Conservation (phyloP, 352 stramenopile species). For the Phytophthora vignae region DNA sequence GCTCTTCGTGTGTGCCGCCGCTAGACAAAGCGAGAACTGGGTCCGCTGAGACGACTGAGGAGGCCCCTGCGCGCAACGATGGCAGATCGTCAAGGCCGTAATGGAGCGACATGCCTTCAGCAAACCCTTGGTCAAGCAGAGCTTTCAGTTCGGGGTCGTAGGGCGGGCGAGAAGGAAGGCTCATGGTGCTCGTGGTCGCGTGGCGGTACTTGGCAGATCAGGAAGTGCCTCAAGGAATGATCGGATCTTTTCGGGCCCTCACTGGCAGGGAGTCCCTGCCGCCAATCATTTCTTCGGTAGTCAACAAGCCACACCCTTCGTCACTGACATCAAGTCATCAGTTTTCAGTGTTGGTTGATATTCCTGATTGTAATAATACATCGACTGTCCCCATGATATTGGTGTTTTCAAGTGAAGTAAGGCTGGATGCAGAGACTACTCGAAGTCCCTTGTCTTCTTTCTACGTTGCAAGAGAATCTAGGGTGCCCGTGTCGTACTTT, state of each 20-base stretch:
- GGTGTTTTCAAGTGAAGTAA: neutral
- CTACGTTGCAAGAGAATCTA: conserved; percentile 6
- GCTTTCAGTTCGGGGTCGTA: conserved; percentile 31
- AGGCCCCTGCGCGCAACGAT: conserved; percentile 15
- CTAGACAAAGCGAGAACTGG: conserved; percentile 4
- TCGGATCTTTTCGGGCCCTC: no score
- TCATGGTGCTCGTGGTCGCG: conserved; percentile 4
- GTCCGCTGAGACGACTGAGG: conserved; percentile 12
- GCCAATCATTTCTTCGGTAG: no score
- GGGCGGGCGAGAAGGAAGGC: conserved; percentile 16
- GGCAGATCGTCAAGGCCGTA: conserved; percentile 15
- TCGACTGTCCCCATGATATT: neutral
- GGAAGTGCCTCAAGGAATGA: neutral
- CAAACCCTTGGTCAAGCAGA: conserved; percentile 18
- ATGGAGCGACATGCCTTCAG: conserved; percentile 24
- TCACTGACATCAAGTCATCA: no score
- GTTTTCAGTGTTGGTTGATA: no score
- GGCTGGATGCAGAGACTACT: neutral
- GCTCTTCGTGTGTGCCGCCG: conserved; percentile 23
- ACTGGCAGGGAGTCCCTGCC: no score
- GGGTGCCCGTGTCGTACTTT: conserved; percentile 6
- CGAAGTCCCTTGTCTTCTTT: neutral
- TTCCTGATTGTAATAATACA: neutral
- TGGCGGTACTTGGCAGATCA: neutral
- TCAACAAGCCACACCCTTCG: neutral